Conservation (phyloP, 2,329 filamentous ascomycete genomes). For the Fusarium sambucinum region DNA sequence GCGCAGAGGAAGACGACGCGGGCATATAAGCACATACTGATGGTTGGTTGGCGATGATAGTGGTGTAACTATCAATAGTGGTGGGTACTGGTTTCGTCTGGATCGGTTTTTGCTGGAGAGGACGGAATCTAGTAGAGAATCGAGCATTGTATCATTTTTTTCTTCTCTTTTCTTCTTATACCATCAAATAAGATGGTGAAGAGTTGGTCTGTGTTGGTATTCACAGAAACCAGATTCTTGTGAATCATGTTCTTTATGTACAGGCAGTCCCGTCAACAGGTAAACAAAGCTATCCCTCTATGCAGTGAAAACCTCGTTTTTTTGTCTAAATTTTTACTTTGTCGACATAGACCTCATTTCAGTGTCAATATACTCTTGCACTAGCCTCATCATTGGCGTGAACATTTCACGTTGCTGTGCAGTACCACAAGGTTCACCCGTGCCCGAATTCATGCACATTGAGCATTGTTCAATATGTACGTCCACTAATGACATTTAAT, state of each 20-base stretch:
- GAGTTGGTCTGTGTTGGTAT: background rate
- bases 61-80: background rate
- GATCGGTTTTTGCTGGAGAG: background rate
- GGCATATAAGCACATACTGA: slow-evolving; percentile 49
- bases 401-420: background rate
- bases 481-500: background rate
- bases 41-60: background rate
- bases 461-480: background rate
- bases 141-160: slow-evolving; percentile 6
- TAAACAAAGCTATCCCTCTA: background rate
- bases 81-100: background rate
- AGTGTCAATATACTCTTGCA: background rate
- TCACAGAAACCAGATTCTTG: slow-evolving; percentile 1
- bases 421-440: slow-evolving; percentile 2
- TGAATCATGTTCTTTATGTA: slow-evolving; percentile 13
- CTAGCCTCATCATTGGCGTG: slow-evolving; percentile 1
- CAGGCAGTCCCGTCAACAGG: slow-evolving; percentile 1
- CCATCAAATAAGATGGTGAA: background rate
- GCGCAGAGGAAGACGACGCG: slow-evolving; percentile 45
- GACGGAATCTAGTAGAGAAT: background rate
- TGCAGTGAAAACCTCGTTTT: background rate
- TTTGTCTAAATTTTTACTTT: background rate
- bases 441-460: slow-evolving; percentile 4
- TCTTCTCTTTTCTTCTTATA: slow-evolving; percentile 24
- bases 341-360: background rate